These are phyloP conservation scores for Fraxinus platypoda DNA, from an alignment of 305 asterid genomes.

Conservation along the genomic window DNA sequence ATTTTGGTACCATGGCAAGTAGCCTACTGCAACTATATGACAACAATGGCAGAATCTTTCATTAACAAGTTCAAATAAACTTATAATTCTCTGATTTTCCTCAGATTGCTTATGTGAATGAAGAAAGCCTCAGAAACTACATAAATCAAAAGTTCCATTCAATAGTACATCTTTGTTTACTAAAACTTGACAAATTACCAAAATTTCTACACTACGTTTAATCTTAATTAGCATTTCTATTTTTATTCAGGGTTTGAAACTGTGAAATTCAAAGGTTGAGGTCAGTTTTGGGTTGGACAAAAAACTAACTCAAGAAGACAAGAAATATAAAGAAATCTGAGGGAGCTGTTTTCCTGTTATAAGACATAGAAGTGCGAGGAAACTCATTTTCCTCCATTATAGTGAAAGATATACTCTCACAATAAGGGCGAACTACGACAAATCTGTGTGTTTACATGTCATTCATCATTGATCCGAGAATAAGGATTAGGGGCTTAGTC, in stretches of 20 bases:
- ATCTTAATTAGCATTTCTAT: neutral
- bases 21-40: constrained; percentile 67
- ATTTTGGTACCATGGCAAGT: constrained; percentile 59
- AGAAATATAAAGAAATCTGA: neutral
- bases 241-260: neutral
- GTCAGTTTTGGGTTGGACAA: constrained; percentile 18
- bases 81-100: constrained; percentile 16
- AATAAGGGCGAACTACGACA: neutral
- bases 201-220: constrained; percentile 22
- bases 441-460: neutral
- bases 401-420: neutral
- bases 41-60: constrained; percentile 21
- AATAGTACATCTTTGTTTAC: constrained; percentile 42
- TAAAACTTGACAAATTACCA: constrained; percentile 37
- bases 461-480: neutral
- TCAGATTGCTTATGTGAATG: constrained; percentile 20
- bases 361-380: neutral
- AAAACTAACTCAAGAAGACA: neutral
- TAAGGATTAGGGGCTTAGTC: neutral
- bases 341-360: neutral
- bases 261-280: neutral
- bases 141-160: constrained; percentile 38
- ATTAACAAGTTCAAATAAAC: neutral
- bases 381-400: neutral
- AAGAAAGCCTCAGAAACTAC: neutral